Evolutionary conservation across 164 flowering plant genomes (phyloP).

Genomic region (Macadamia tetraphylla): DNA sequence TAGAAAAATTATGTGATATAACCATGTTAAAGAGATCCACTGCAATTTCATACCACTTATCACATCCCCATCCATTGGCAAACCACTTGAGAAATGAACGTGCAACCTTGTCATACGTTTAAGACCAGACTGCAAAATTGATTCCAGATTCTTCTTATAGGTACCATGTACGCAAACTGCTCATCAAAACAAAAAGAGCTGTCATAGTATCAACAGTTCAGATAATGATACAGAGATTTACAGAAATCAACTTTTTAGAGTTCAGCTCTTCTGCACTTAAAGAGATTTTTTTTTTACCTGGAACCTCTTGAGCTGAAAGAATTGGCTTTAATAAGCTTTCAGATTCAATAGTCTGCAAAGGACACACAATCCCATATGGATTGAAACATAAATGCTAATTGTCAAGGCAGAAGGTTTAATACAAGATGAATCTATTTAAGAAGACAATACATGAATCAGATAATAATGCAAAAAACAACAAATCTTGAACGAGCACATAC

Average conservation of each 20-base stretch:
- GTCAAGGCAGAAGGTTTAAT: background rate
- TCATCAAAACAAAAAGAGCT: constrained; percentile 5
- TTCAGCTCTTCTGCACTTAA: background rate
- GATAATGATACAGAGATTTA: background rate
- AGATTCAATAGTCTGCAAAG: constrained; percentile 63
- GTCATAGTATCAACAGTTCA: background rate
- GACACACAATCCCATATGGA: background rate
- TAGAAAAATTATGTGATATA: background rate
- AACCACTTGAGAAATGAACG: constrained; percentile 86
- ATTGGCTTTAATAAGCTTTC: constrained; percentile 79
- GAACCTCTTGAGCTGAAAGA: constrained; percentile 71
- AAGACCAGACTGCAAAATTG: constrained; percentile 78
- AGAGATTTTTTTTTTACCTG: constrained; percentile 32
- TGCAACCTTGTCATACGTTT: constrained; percentile 87
- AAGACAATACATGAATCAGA: background rate
- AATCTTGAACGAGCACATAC: no score
- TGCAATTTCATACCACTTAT: constrained; percentile 63
- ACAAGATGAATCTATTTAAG: background rate
- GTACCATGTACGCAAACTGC: constrained; percentile 96
- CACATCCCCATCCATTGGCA: constrained; percentile 78
- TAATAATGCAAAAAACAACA: no score
- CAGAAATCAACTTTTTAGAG: background rate
- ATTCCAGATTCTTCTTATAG: constrained; percentile 66
- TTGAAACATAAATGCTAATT: background rate
- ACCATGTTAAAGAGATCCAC: background rate